Evolutionary conservation across 805 yeast species (phyloP).

Genomic region (Pachysolen tannophilus): DNA sequence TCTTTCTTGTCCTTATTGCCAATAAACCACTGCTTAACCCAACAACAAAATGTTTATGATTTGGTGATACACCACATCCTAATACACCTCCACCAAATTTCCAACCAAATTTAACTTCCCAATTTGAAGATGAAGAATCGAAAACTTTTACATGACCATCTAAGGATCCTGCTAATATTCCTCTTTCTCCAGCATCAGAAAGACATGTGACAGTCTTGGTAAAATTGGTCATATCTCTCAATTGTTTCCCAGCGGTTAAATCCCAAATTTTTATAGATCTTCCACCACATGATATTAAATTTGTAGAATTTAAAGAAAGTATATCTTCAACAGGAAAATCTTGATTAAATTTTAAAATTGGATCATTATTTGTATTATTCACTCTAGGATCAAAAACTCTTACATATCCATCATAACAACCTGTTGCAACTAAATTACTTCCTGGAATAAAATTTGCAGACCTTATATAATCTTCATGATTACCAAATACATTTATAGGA

Average conservation of each 20-base stretch:
- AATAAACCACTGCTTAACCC: conserved; percentile 87
- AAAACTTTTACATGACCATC: conserved; percentile 97
- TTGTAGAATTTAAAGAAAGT: conserved; percentile 65
- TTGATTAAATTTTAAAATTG: conserved; percentile 64
- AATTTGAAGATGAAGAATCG: conserved; percentile 61
- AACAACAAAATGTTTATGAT: conserved; percentile 79
- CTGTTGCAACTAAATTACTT: conserved; percentile 77
- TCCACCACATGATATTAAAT: conserved; percentile 73
- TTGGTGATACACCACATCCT: conserved; percentile 84
- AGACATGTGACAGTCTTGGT: conserved; percentile 89
- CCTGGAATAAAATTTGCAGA: conserved; percentile 70
- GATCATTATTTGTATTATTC: conserved; percentile 28
- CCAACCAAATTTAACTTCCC: conserved; percentile 96
- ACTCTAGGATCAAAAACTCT: conserved; percentile 77
- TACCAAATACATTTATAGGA: conserved; percentile 64
- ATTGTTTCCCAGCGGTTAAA: conserved; percentile 63
- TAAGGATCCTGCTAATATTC: conserved; percentile 87
- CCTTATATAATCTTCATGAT: conserved; percentile 84
- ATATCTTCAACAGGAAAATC: conserved; percentile 81
- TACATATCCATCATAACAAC: conserved; percentile 86
- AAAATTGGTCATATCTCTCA: conserved; percentile 74
- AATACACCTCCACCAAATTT: conserved; percentile 92
- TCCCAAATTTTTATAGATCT: conserved; percentile 89
- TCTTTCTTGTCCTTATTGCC: conserved; percentile 80
- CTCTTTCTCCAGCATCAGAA: conserved; percentile 63